Evolutionary conservation across 2,329 filamentous ascomycete genomes (phyloP), one percentile per base, ranked within the genome.

Genomic region (Bipolaris cookei): DNA sequence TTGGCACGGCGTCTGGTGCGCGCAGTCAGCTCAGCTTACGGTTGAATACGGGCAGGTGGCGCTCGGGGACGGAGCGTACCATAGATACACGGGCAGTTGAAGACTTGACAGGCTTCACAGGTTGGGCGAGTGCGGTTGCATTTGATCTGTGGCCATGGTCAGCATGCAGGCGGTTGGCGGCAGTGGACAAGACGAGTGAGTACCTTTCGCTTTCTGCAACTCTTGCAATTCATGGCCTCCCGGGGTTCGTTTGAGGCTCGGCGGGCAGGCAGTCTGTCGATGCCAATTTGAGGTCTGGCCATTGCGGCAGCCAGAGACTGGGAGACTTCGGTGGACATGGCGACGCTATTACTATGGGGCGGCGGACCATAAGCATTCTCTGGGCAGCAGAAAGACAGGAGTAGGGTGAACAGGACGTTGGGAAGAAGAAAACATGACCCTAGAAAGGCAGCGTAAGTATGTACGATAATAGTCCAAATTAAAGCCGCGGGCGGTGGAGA

Each of bases 171-270:
- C n/a, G 42, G 37, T 16, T 21, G 1, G 8, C 4, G 14, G 6
- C 28, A 55, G 51, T 51, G 59, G 49, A 41, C 59, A 58, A 63
- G 37, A 11, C 23, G 23, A 48, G 34, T 10, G 43, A 11, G 14
- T 44, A 94, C 91, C 88, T 96, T 96, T 80, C 92, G 85, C 79
- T 96, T 96, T 67, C 92, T 86, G 81, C 92, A 96, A 54, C 91
- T 95, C 78, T 96, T 96, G 86, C 92, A 96, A 77, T 96, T 96
- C 92, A 96, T 96, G 32, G 90, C 90, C 81, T 96, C 92, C 69
- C 90, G 87, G 38, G 90, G 90, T 75, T 95, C 90, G 68, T 86
- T 89, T 76, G 84, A 87, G 77, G 86, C 81, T 39, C 89, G 87
- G 62, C 89, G 86, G 52, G 88, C 83, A 23, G 90, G 89, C 64